Evolutionary conservation across 2,329 filamentous ascomycete species (phyloP).

Genomic region (Lasiodiplodia sp.): DNA sequence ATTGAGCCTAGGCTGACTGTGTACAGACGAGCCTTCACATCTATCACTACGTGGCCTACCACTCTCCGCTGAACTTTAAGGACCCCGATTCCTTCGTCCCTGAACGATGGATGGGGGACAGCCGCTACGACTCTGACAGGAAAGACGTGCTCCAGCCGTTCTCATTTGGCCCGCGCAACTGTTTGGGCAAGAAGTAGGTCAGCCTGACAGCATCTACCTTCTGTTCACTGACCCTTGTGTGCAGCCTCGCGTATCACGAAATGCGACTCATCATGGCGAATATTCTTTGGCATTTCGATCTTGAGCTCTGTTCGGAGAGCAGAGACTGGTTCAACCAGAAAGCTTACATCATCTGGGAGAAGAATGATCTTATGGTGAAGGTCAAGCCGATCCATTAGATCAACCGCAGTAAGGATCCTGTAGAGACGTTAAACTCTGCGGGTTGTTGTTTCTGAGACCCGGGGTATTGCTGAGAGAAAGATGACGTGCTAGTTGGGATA

Average conservation of each 20-base stretch:
- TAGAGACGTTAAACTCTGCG: too few species aligned
- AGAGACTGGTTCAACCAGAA: constrained; percentile 42
- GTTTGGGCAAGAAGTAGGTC: constrained; percentile 48
- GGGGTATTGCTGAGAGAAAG: too few species aligned
- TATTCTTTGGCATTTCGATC: constrained; percentile 48
- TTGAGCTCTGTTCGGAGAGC: constrained; percentile 45
- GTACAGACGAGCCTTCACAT: constrained; percentile 29
- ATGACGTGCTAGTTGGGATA: too few species aligned
- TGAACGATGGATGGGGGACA: constrained; percentile 49
- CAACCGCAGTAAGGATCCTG: too few species aligned
- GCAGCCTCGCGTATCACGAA: constrained; percentile 47
- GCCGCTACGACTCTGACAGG: constrained; percentile 40
- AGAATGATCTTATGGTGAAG: constrained; percentile 32
- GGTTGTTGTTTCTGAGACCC: too few species aligned
- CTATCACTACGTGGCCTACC: constrained; percentile 27
- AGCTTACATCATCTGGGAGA: constrained; percentile 48
- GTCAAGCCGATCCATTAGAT: not conserved
- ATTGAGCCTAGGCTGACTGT: not conserved
- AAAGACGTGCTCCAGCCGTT: constrained; percentile 52
- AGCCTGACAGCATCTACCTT: too few species aligned
- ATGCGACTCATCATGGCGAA: constrained; percentile 51
- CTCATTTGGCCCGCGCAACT: constrained; percentile 51
- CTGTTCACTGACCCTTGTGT: not conserved
- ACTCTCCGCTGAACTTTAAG: constrained; percentile 41
- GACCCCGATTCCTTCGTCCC: constrained; percentile 47